Evolutionary conservation across 2,329 filamentous ascomycete genomes (phyloP).

Genomic region (Leptographium wingfieldii): DNA sequence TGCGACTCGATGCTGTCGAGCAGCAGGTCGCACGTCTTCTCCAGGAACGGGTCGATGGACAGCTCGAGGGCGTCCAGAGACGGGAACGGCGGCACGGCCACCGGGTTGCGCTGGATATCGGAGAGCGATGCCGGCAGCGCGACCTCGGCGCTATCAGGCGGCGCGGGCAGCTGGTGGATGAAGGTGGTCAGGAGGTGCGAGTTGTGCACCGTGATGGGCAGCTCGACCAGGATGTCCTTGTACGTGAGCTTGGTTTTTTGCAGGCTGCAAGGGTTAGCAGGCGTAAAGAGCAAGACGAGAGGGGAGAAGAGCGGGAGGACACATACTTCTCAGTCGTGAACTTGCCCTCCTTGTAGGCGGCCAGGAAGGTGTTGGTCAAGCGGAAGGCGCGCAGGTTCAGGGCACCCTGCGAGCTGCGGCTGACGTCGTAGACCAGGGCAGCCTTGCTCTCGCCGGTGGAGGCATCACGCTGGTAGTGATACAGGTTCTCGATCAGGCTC

Average conservation of each 20-base stretch:
- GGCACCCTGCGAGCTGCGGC: conserved; percentile 83
- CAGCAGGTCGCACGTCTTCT: conserved; percentile 94
- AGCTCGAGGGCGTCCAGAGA: conserved; percentile 86
- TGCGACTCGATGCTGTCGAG: conserved; percentile 95
- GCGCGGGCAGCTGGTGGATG: conserved; percentile 76
- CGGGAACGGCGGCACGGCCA: conserved; percentile 59
- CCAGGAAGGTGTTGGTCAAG: conserved; percentile 76
- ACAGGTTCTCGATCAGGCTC: conserved; percentile 95
- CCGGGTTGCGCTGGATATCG: conserved; percentile 57
- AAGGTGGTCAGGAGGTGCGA: conserved; percentile 92
- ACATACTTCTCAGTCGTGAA: conserved; percentile 89
- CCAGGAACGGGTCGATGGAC: conserved; percentile 90
- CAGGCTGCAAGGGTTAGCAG: conserved; percentile 41
- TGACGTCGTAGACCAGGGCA: conserved; percentile 87
- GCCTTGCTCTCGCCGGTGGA: conserved; percentile 79
- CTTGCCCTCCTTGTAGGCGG: conserved; percentile 90
- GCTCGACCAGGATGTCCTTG: conserved; percentile 84
- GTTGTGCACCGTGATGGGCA: conserved; percentile 87
- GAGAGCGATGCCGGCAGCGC: conserved; percentile 67
- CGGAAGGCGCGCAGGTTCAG: conserved; percentile 85
- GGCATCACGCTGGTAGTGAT: conserved; percentile 93
- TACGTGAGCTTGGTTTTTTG: conserved; percentile 90
- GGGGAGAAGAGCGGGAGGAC: conserved; percentile 14
- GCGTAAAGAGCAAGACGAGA: neutral
- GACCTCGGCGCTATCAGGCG: conserved; percentile 51